Conservation (phyloP, 2,329 filamentous ascomycete species). For the Whalleya microplaca region DNA sequence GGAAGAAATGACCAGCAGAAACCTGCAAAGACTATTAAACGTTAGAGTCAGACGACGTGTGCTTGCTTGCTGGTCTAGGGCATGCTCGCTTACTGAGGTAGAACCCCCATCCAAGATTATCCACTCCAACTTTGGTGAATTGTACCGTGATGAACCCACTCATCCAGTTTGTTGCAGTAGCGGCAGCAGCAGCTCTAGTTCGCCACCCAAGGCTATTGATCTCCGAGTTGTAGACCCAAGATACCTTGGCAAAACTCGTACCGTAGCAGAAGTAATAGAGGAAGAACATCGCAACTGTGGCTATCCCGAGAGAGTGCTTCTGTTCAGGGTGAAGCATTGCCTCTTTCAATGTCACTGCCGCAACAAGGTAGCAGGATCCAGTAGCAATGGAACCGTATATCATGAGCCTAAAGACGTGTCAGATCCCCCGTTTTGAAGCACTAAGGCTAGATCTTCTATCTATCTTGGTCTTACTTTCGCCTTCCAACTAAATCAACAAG, state of each 20-base stretch:
- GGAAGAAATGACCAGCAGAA: conserved; percentile 42
- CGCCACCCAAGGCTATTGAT: conserved; percentile 42
- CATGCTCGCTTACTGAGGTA: conserved; percentile 36
- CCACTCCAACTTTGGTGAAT: conserved; percentile 39
- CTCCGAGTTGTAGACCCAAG: conserved; percentile 35
- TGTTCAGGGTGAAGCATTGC: conserved; percentile 16
- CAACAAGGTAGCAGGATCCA: conserved; percentile 22
- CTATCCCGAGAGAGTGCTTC: conserved; percentile 16
- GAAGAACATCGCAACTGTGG: conserved; percentile 36
- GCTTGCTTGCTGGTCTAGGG: conserved; percentile 37
- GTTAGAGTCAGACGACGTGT: background rate
- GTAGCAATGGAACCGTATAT: conserved; percentile 22
- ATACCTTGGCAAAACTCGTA: conserved; percentile 27
- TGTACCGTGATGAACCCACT: conserved; percentile 40
- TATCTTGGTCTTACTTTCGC: conserved; percentile 18
- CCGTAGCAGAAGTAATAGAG: conserved; percentile 37
- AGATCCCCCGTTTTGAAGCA: background rate
- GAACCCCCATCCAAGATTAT: conserved; percentile 52
- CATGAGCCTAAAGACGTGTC: conserved; percentile 16
- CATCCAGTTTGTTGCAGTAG: conserved; percentile 42
- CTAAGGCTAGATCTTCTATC: background rate
- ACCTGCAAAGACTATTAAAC: conserved; percentile 49
- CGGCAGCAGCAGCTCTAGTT: conserved; percentile 37
- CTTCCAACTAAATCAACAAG: conserved; percentile 18
- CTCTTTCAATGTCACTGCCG: conserved; percentile 20